Evolutionary conservation across 805 yeast genomes (phyloP).

Genomic region (Komagataella pastoris): DNA sequence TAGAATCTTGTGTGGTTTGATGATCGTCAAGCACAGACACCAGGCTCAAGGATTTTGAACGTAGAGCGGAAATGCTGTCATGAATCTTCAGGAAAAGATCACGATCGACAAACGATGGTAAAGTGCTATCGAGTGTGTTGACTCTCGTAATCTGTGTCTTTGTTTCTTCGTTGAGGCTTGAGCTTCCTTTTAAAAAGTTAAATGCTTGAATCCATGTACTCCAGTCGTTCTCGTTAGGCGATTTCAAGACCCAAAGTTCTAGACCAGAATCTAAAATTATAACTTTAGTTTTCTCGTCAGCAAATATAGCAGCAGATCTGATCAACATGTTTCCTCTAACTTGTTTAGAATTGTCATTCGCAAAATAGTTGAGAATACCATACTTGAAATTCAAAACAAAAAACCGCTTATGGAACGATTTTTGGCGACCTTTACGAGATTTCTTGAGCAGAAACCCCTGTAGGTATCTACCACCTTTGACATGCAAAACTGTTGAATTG

Average conservation of each 20-base stretch:
- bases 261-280: conserved; percentile 86
- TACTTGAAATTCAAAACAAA: conserved; percentile 73
- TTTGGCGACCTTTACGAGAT: conserved; percentile 62
- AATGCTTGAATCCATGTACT: conserved; percentile 75
- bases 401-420: conserved; percentile 77
- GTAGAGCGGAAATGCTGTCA: background rate
- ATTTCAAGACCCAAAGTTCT: conserved; percentile 84
- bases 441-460: conserved; percentile 68
- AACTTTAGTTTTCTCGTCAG: conserved; percentile 51
- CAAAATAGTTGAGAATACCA: conserved; percentile 73
- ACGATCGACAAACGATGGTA: background rate
- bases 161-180: conserved; percentile 2
- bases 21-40: background rate
- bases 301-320: conserved; percentile 68
- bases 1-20: background rate
- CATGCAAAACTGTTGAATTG: conserved; percentile 14
- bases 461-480: conserved; percentile 55
- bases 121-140: background rate
- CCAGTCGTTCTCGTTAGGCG: conserved; percentile 53
- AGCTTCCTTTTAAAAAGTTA: conserved; percentile 27
- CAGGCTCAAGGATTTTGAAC: background rate
- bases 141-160: conserved; percentile 1
- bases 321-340: conserved; percentile 90
- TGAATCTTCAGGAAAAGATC: background rate
- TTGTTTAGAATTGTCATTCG: conserved; percentile 55